Percentiles rank a stretch among this genome's conserved stretches.
Evolutionary conservation across 2,329 filamentous ascomycete genomes (phyloP).

Genomic region (Trichophyton rubrum): DNA sequence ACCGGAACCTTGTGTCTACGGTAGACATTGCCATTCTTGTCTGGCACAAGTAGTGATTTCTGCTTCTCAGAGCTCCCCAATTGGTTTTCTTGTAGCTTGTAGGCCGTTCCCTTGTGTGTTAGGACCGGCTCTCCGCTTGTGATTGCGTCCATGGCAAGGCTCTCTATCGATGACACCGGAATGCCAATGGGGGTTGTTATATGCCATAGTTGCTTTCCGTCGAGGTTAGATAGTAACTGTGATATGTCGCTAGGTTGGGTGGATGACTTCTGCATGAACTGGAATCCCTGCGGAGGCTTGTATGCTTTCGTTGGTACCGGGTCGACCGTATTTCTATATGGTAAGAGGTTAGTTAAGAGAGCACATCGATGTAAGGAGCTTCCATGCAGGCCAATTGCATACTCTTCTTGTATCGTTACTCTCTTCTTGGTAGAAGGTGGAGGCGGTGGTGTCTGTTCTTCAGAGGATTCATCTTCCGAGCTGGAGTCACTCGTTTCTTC

Average conservation of each 20-base stretch:
- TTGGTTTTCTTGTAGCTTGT: constrained; percentile 28
- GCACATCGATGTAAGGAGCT: not conserved
- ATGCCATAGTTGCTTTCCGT: constrained; percentile 37
- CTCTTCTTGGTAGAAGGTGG: constrained; percentile 1
- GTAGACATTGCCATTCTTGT: constrained; percentile 26
- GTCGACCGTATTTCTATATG: constrained; percentile 1
- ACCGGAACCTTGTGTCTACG: constrained; percentile 13
- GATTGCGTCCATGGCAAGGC: constrained; percentile 32
- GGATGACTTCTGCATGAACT: constrained; percentile 23
- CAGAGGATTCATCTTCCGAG: constrained; percentile 5
- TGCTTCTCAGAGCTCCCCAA: constrained; percentile 18
- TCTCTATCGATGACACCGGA: constrained; percentile 33
- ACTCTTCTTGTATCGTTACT: constrained; percentile 10
- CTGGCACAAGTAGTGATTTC: constrained; percentile 28
- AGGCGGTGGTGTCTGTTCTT: not conserved
- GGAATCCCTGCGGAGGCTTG: constrained; percentile 34
- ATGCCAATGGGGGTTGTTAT: constrained; percentile 36
- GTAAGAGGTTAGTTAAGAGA: not conserved
- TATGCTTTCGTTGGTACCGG: constrained; percentile 25
- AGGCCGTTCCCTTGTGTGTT: constrained; percentile 31
- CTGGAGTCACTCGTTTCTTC: constrained; percentile 4
- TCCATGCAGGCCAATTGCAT: not conserved
- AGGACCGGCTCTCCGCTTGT: constrained; percentile 31
- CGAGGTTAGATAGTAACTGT: constrained; percentile 28
- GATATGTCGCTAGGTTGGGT: constrained; percentile 21